Evolutionary conservation across 371 early-diverging fungal genomes (phyloP).

Genomic region (Haplosporangium sp.): DNA sequence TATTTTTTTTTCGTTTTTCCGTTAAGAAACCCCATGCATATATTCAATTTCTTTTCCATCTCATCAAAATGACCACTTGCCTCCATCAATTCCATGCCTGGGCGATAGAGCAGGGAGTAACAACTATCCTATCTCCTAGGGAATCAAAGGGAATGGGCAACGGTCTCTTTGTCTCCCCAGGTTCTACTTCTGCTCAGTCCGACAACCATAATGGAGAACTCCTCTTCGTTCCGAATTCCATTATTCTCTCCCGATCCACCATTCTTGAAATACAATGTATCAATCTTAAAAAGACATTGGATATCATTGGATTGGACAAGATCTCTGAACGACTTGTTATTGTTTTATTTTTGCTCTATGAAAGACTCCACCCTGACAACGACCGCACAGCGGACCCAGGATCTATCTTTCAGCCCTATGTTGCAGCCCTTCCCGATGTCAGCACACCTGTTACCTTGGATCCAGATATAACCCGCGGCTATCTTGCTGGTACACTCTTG

Average conservation of each 20-base stretch:
- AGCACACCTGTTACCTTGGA: conserved; percentile 43
- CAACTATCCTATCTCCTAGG: conserved; percentile 6
- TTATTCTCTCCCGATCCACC: conserved; percentile 29
- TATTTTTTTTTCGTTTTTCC: no score
- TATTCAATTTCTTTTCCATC: no score
- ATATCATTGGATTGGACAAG: conserved; percentile 10
- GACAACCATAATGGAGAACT: conserved; percentile 24
- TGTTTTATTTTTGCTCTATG: conserved; percentile 36
- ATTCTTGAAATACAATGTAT: conserved; percentile 3
- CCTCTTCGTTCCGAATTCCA: conserved; percentile 24
- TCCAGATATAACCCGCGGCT: conserved; percentile 29
- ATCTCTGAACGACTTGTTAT: conserved; percentile 39
- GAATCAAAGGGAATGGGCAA: conserved; percentile 37
- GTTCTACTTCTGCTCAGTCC: background rate
- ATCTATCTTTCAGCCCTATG: conserved; percentile 22
- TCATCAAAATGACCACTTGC: background rate
- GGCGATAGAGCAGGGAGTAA: conserved; percentile 19
- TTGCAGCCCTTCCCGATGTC: conserved; percentile 32
- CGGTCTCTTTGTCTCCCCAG: conserved; percentile 30
- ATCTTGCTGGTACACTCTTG: conserved; percentile 59
- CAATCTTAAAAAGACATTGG: conserved; percentile 15
- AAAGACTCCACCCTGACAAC: conserved; percentile 10
- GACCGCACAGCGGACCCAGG: background rate
- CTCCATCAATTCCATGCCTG: conserved; percentile 23
- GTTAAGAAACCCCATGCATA: no score